Conservation (phyloP, 768 basidiomycete species). For the Cystofilobasidium capitatum region DNA sequence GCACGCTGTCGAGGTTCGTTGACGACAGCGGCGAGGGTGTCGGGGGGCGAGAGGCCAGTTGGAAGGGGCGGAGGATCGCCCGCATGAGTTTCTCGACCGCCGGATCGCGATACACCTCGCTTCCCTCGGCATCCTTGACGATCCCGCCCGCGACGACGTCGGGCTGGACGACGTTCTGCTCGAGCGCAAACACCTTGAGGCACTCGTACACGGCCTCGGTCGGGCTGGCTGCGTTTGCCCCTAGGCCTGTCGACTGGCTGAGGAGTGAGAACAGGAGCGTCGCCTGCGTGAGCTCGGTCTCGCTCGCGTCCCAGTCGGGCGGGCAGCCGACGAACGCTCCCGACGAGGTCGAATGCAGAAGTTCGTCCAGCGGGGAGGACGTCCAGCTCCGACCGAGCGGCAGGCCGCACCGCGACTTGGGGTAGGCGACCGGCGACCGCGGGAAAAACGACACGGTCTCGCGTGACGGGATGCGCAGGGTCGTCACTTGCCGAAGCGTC, state of each 20-base stretch:
- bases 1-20: constrained; percentile 47
- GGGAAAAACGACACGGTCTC: constrained; percentile 19
- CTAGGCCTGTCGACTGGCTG: constrained; percentile 25
- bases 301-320: constrained; percentile 62
- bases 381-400: constrained; percentile 54
- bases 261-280: constrained; percentile 55
- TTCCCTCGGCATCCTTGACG: constrained; percentile 39
- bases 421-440: constrained; percentile 40
- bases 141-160: constrained; percentile 28
- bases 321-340: constrained; percentile 62
- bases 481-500: constrained; percentile 44
- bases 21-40: constrained; percentile 10
- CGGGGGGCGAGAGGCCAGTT: neutral
- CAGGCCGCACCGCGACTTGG: constrained; percentile 38
- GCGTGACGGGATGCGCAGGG: constrained; percentile 4
- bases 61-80: constrained; percentile 51
- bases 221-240: neutral
- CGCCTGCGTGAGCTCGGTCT: constrained; percentile 63
- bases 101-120: constrained; percentile 67
- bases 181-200: constrained; percentile 94
- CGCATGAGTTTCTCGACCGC: constrained; percentile 54
- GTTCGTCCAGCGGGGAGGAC: constrained; percentile 59
- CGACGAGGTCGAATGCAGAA: constrained; percentile 67
- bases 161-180: constrained; percentile 56
- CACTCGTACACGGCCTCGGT: constrained; percentile 58